Evolutionary conservation across 768 basidiomycete species (phyloP).

Genomic region (Mycena epipterygia): DNA sequence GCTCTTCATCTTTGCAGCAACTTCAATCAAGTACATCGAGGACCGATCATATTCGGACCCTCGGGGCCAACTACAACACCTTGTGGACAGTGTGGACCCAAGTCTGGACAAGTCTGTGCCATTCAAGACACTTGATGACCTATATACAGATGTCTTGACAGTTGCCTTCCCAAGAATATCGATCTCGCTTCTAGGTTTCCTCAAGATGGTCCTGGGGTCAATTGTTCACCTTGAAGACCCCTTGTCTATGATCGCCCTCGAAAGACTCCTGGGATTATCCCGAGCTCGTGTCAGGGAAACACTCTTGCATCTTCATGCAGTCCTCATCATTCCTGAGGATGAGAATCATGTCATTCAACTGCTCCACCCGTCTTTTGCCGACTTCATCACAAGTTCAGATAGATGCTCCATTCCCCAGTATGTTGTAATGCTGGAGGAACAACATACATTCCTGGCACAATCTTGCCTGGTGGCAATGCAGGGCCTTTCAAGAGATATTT

Average conservation of each 20-base stretch:
- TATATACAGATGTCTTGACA: conserved; percentile 31
- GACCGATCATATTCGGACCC: conserved; percentile 12
- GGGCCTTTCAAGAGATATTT: conserved; percentile 18
- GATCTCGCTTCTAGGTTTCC: not conserved
- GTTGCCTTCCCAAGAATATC: conserved; percentile 22
- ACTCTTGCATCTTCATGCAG: conserved; percentile 33
- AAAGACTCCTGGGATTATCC: not conserved
- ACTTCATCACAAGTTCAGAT: conserved; percentile 30
- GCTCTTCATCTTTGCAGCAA: conserved; percentile 40
- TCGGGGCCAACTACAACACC: conserved; percentile 3
- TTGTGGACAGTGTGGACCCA: not conserved
- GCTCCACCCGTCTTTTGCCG: conserved; percentile 39
- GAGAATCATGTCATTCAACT: conserved; percentile 21
- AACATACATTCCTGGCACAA: conserved; percentile 17
- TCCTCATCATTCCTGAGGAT: conserved; percentile 28
- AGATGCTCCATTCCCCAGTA: conserved; percentile 31
- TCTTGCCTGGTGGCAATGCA: conserved; percentile 15
- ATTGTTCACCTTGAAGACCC: conserved; percentile 22
- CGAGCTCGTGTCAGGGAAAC: conserved; percentile 2
- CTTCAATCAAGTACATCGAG: conserved; percentile 36
- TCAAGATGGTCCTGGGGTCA: conserved; percentile 18
- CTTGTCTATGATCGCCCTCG: not conserved
- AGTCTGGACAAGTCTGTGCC: not conserved
- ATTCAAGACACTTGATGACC: conserved; percentile 27
- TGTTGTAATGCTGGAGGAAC: conserved; percentile 12